Evolutionary conservation across 129 eudicot species (phyloP), one percentile per base, ranked within the genome.

Genomic region (Erigeron canadensis): DNA sequence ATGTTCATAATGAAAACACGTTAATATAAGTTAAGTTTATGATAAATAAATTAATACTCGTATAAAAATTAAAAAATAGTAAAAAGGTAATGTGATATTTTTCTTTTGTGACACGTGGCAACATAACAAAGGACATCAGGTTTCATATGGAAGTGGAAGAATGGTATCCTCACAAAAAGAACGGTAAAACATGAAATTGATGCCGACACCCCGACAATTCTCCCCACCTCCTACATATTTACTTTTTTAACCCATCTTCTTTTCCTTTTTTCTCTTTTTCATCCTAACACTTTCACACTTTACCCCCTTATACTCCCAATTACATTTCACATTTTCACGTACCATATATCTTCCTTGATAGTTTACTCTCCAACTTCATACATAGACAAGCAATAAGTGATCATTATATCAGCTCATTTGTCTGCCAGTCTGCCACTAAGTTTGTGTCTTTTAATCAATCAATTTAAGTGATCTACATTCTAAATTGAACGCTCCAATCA

Each of bases 121-220:
- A 28, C 13, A 10, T 8, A 23, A 42, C 67, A 43, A 70, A 12
- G 19, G 53, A 72, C 46, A 19, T 28, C 3, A 21, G 66, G 58
- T 23, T 72, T 3, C 17, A 63, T 48, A 12, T 38, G 37, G 41
- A 48, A 63, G 54, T 18, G 65, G 55, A 70, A 70, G 65, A 56
- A 56, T n/a, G 10, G 57, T 2, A n/a, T n/a, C 5, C 44, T 59
- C 57, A 58, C 48, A 23, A 59, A 34, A 47, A 48, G 8, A 63
- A 47, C 51, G 37, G 69, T 72, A 72, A 72, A 73, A 62, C 62
- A 8, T 46, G 17, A 62, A 73, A 7, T 39, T 47, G 45, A 63
- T 62, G 70, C 70, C 77, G 77, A 73, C 77, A 62, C 50, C 42
- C 77, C 51, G 69, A 72, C 77, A 72, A 46, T 45, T 45, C 50